phyloP scores from a whole-genome alignment of 106 monocot species.

The Dioscorea alata region DNA sequence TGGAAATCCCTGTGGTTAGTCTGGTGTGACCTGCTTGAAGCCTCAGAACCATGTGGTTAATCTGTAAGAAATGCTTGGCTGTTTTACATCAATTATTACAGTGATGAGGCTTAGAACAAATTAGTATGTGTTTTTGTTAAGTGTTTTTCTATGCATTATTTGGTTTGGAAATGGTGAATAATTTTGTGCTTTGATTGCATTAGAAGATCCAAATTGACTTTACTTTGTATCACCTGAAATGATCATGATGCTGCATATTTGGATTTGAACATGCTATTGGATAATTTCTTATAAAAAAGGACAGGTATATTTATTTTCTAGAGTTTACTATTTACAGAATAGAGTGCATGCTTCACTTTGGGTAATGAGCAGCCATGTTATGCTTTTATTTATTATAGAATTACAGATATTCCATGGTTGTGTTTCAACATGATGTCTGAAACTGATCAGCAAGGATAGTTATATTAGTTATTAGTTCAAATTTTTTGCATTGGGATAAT shows the following conservation, averaged over 20 bases:
- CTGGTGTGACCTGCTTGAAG: slow-evolving; percentile 60
- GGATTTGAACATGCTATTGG: too few species aligned
- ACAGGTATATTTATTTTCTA: background rate
- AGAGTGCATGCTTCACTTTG: background rate
- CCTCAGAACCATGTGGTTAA: slow-evolving; percentile 45
- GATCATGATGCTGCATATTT: too few species aligned
- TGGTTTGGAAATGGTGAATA: background rate
- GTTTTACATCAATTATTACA: too few species aligned
- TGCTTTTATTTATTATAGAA: background rate
- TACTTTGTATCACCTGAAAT: too few species aligned
- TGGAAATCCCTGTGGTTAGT: slow-evolving; percentile 64
- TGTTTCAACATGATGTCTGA: too few species aligned
- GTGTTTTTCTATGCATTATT: background rate
- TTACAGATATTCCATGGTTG: background rate
- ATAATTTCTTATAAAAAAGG: too few species aligned
- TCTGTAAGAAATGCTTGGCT: slow-evolving; percentile 62
- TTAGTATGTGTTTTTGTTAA: background rate
- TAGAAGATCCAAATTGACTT: too few species aligned
- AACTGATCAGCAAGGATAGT: too few species aligned
- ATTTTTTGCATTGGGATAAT: too few species aligned
- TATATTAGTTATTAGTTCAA: too few species aligned
- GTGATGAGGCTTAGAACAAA: slow-evolving; percentile 9
- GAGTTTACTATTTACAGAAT: too few species aligned
- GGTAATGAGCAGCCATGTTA: background rate
- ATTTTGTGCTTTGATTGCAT: background rate